phyloP scores from a whole-genome alignment of 2,329 filamentous ascomycete species.

The Trichoderma oligosporum region DNA sequence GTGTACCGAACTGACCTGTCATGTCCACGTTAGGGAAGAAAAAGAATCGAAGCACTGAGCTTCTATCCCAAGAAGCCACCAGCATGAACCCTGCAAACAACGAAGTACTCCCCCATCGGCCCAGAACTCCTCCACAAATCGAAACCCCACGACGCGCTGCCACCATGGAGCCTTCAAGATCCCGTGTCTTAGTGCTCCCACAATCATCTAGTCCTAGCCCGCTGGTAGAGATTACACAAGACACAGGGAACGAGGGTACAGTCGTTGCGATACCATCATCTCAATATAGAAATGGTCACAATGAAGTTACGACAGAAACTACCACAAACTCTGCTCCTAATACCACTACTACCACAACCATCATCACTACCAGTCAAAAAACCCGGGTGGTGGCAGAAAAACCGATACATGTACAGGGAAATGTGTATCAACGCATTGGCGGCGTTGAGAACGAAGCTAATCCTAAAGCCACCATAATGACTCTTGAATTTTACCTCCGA shows the following conservation, averaged over 20 bases:
- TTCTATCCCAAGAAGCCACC: background rate
- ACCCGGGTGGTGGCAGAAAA: background rate
- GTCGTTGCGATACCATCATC: background rate
- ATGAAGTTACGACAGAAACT: background rate
- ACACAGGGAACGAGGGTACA: background rate
- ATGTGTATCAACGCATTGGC: background rate
- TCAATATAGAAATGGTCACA: background rate
- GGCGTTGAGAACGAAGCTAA: background rate
- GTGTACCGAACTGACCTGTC: background rate
- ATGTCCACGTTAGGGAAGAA: background rate
- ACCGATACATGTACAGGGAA: background rate
- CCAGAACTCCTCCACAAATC: background rate
- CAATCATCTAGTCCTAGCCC: background rate
- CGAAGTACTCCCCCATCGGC: too few species aligned
- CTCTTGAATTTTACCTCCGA: slow-evolving; percentile 29
- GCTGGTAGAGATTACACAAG: background rate
- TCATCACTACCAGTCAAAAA: background rate
- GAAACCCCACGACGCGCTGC: background rate
- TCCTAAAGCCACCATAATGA: background rate
- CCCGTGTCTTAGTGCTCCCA: background rate
- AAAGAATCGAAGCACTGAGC: background rate
- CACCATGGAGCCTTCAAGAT: background rate
- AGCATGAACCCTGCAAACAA: background rate
- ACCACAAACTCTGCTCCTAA: background rate
- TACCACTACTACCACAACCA: background rate